Conservation (phyloP, 495 filamentous ascomycete species). For the Thozetella sp. region DNA sequence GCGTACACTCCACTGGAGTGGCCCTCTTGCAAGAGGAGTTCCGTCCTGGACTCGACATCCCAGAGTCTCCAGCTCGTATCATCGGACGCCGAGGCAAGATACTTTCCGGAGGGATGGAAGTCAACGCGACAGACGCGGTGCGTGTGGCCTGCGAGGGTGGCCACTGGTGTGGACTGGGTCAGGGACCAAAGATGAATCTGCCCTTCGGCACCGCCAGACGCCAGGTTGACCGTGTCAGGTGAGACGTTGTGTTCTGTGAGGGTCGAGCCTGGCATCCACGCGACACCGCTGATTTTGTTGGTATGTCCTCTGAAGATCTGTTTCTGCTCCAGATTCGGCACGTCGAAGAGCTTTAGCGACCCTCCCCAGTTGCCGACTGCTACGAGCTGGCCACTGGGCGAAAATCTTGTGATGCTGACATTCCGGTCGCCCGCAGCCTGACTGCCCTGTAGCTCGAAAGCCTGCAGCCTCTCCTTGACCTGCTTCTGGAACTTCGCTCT, state of each 20-base stretch:
- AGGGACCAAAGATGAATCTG: conserved; percentile 91
- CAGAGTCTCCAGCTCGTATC: conserved; percentile 98
- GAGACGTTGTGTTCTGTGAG: conserved; percentile 69
- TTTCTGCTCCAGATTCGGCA: conserved; percentile 80
- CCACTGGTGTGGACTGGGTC: conserved; percentile 76
- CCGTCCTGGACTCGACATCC: conserved; percentile 84
- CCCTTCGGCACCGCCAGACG: conserved; percentile 89
- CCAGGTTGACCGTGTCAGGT: conserved; percentile 75
- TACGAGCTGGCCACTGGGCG: conserved; percentile 80
- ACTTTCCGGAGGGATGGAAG: conserved; percentile 90
- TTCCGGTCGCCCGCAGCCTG: conserved; percentile 91
- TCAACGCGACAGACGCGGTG: conserved; percentile 89
- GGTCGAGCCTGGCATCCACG: conserved; percentile 88
- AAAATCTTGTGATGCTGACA: conserved; percentile 86
- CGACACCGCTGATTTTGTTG: conserved; percentile 84
- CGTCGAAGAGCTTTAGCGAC: conserved; percentile 79
- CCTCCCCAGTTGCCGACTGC: conserved; percentile 93
- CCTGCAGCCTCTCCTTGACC: conserved; percentile 80
- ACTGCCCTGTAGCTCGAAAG: conserved; percentile 87
- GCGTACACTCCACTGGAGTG: conserved; percentile 92
- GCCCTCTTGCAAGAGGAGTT: conserved; percentile 90
- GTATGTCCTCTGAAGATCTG: conserved; percentile 77
- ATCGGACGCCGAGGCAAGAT: conserved; percentile 90
- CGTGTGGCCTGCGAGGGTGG: conserved; percentile 83
- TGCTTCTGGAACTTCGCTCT: conserved; percentile 89